Conservation (phyloP, 2,329 filamentous ascomycete species). For the Fusarium praegraminearum region DNA sequence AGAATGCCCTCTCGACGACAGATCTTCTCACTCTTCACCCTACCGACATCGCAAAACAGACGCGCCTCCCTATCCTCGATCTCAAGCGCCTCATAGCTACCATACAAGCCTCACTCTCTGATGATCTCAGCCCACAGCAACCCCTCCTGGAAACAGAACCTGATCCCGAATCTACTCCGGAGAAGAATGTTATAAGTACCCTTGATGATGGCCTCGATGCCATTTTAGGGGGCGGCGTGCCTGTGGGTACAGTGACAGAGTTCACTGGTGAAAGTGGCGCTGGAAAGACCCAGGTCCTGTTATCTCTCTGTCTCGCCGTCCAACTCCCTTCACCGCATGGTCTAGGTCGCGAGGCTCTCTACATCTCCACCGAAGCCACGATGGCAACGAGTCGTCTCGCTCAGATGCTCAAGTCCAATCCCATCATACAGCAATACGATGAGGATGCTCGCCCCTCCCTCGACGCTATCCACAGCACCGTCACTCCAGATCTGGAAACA, state of each 20-base stretch:
- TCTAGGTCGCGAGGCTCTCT: conserved; percentile 80
- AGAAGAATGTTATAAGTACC: conserved; percentile 73
- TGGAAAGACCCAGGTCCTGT: conserved; percentile 94
- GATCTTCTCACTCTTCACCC: conserved; percentile 89
- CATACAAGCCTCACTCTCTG: conserved; percentile 75
- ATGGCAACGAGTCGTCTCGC: conserved; percentile 84
- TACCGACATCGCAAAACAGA: conserved; percentile 85
- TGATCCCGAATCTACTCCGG: conserved; percentile 8
- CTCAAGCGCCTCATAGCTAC: conserved; percentile 78
- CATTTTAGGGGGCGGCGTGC: conserved; percentile 81
- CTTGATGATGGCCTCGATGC: conserved; percentile 79
- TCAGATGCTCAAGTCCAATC: conserved; percentile 80
- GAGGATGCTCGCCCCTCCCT: conserved; percentile 67
- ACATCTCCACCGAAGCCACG: conserved; percentile 92
- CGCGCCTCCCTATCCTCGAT: conserved; percentile 83
- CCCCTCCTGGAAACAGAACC: conserved; percentile 37
- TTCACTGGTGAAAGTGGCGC: conserved; percentile 92
- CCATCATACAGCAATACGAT: conserved; percentile 61
- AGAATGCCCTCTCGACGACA: conserved; percentile 78
- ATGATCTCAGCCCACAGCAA: conserved; percentile 60
- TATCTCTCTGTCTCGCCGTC: conserved; percentile 84
- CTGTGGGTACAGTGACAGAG: conserved; percentile 85
- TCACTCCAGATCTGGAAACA: conserved; percentile 88
- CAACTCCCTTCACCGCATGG: conserved; percentile 83
- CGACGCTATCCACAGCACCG: conserved; percentile 81